These are phyloP conservation scores for Ophiocordyceps robertsii DNA, from an alignment of 2,329 filamentous ascomycete species.

Conservation along the genomic window DNA sequence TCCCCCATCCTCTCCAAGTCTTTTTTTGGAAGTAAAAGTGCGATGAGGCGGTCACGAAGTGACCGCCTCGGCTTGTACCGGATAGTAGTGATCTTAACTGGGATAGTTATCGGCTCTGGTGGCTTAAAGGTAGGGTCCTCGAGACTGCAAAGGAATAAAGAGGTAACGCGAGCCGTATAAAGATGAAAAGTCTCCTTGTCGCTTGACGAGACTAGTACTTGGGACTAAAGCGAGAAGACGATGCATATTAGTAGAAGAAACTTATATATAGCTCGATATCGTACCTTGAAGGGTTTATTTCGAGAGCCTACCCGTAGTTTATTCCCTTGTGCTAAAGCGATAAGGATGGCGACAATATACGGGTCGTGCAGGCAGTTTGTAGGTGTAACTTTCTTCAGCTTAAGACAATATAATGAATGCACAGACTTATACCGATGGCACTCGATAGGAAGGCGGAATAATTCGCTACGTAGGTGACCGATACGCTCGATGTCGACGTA, in stretches of 20 bases:
- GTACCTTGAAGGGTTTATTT: not conserved
- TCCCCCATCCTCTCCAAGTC: no score
- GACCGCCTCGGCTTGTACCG: not conserved
- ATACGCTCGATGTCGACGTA: not conserved
- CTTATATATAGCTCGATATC: not conserved
- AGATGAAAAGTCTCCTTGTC: conserved; percentile 2
- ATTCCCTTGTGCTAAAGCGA: not conserved
- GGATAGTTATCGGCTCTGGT: conserved; percentile 1
- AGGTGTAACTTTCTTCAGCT: not conserved
- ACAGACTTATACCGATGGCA: not conserved
- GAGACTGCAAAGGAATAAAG: conserved; percentile 3
- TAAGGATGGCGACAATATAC: not conserved
- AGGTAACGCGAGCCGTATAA: conserved; percentile 2
- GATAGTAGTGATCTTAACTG: not conserved
- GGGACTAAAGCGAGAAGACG: not conserved
- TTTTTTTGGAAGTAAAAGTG: not conserved
- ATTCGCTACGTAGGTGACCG: not conserved
- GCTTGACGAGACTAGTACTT: not conserved
- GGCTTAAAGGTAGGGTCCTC: conserved; percentile 1
- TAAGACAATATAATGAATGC: not conserved
- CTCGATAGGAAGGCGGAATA: not conserved
- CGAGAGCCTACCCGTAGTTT: not conserved
- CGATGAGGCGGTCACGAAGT: not conserved
- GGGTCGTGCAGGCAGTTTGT: not conserved
- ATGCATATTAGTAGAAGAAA: not conserved